Conservation (phyloP, 2,329 filamentous ascomycete genomes). For the Aureobasidium musti region DNA sequence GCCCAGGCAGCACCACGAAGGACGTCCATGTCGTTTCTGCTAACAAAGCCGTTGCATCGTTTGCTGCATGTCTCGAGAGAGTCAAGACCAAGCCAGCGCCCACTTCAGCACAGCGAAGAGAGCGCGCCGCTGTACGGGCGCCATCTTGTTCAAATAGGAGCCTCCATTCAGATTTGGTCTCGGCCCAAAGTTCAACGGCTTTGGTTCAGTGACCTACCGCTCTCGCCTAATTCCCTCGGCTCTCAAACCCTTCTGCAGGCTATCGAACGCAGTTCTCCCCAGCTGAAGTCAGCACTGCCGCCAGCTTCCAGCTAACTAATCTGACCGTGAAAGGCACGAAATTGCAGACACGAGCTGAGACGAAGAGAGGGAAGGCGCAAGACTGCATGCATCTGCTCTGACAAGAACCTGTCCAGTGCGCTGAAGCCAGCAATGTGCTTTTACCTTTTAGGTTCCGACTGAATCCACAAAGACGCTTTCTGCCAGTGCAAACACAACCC, state of each 20-base stretch:
- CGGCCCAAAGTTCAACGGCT: background rate
- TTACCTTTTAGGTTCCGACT: no score
- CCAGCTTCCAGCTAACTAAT: no score
- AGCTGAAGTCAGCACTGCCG: background rate
- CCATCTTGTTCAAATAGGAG: background rate
- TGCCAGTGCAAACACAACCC: no score
- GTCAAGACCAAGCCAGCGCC: background rate
- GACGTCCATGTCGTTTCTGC: slow-evolving; percentile 27
- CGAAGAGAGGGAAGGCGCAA: no score
- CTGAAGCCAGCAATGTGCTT: no score
- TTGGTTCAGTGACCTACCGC: background rate
- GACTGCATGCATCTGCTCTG: no score
- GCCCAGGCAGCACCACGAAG: slow-evolving; percentile 20
- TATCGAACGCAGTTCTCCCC: slow-evolving; percentile 3
- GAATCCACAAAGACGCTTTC: no score
- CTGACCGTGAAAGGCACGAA: background rate
- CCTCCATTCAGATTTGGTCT: background rate
- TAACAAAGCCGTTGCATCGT: background rate
- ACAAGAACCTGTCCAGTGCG: no score
- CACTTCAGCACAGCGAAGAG: background rate
- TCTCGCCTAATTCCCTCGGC: background rate
- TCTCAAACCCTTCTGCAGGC: background rate
- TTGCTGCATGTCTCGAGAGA: background rate
- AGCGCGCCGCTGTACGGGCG: background rate
- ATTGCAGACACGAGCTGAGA: background rate